Base-by-base conservation (phyloP, 148 eudicot genomes). In the Fagopyrum homotropicum region DNA sequence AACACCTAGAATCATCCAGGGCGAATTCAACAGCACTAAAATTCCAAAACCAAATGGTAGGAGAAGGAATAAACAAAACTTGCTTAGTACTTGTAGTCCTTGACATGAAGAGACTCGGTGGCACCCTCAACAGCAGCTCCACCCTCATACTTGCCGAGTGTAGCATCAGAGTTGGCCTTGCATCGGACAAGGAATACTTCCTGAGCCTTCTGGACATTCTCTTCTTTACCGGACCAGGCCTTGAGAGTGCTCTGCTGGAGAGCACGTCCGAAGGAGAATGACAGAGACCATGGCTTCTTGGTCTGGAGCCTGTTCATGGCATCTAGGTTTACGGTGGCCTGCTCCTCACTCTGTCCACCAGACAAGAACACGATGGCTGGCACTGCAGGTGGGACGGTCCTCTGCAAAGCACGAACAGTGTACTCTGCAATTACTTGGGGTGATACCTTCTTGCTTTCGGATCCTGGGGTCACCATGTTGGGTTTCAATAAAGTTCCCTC, bases 291-390 rank as follows among this genome's bases (percentile, higher is more conserved):
- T 75, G 98, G 98, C 88, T 89, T 94, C 96, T 91, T 91, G 50
- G 80, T 72, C 84, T 86, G 61, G 12, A 88, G 85, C 75, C 87
- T 84, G 91, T 94, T 94, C 88, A 94, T 94, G 77, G 98, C 98
- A n/a, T 94, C 90, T 6, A 94, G 91, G 85, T 94, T 88, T 15
- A 83, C 56, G 26, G 98, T 94, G 0, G 98, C 98, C 80, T 91
- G 86, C 77, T 94, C 98, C 84, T 94, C 98, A 51, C 98, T 94
- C 89, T 94, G 98, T 1, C 98, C 98, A 75, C 98, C 98, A 0
- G 98, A 94, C 86, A 94, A 82, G 75, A 94, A 94, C 84, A 91
- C 96, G 45, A 93, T 79, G 3, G 93, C 97, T 0, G 98, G 97
- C n/a, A 94, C 97, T 4, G 98, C 97, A 26, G 91, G 75, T 0